Conservation (phyloP, 2,329 filamentous ascomycete genomes). For the Fonsecaea monophora region DNA sequence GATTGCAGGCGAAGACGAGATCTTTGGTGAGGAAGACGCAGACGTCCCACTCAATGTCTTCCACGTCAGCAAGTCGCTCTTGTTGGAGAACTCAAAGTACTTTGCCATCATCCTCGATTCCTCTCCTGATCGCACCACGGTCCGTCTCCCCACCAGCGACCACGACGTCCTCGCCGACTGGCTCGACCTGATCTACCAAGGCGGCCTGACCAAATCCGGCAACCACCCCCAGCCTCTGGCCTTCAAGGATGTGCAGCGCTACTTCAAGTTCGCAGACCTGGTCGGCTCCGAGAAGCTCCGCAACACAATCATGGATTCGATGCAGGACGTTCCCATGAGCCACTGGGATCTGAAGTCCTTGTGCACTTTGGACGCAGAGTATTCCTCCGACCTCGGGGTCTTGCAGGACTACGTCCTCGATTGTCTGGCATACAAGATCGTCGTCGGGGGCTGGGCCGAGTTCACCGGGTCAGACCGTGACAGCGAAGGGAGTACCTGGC, state of each 20-base stretch:
- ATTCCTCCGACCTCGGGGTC: background rate
- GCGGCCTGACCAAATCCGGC: background rate
- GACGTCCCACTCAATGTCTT: slow-evolving; percentile 24
- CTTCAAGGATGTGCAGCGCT: slow-evolving; percentile 4
- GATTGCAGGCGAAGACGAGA: slow-evolving; percentile 16
- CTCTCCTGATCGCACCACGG: slow-evolving; percentile 9
- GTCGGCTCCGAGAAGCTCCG: slow-evolving; percentile 19
- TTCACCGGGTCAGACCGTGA: background rate
- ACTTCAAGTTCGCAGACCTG: slow-evolving; percentile 19
- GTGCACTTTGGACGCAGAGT: background rate
- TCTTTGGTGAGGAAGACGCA: slow-evolving; percentile 10
- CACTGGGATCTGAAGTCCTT: slow-evolving; percentile 2
- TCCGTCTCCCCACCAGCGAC: slow-evolving; percentile 11
- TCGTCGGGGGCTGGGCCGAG: slow-evolving; percentile 13
- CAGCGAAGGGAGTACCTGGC: background rate
- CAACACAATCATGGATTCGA: slow-evolving; percentile 22
- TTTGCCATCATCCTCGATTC: slow-evolving; percentile 25
- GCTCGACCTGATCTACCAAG: slow-evolving; percentile 21
- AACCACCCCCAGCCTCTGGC: background rate
- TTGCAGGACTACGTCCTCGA: slow-evolving; percentile 21
- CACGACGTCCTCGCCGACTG: slow-evolving; percentile 19
- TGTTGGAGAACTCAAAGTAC: slow-evolving; percentile 22
- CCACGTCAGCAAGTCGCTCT: slow-evolving; percentile 24
- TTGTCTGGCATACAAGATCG: slow-evolving; percentile 19
- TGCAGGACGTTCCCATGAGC: slow-evolving; percentile 11